Evolutionary conservation across 2,329 filamentous ascomycete genomes (phyloP).

Genomic region (Xylaria sp.): DNA sequence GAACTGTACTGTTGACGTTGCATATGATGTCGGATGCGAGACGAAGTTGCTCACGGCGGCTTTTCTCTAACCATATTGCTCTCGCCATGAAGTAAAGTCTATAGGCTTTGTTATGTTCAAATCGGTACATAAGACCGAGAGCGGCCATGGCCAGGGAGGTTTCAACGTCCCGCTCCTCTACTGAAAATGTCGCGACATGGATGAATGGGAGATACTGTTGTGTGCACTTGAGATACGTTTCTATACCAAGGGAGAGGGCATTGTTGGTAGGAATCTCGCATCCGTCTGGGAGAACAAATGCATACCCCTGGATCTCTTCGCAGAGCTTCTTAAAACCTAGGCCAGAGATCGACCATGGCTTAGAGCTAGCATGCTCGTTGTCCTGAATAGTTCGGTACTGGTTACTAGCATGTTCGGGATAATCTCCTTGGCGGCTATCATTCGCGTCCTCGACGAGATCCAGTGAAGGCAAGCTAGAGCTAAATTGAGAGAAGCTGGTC

Average conservation of each 20-base stretch:
- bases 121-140: constrained; percentile 60
- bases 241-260: constrained; percentile 60
- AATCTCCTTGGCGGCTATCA: neutral
- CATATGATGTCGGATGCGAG: constrained; percentile 44
- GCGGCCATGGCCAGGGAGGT: constrained; percentile 63
- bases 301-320: constrained; percentile 28
- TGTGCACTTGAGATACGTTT: constrained; percentile 62
- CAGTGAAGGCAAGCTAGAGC: constrained; percentile 29
- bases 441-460: constrained; percentile 23
- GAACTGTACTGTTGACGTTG: neutral
- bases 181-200: constrained; percentile 60
- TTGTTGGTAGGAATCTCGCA: constrained; percentile 62
- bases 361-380: constrained; percentile 4
- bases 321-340: constrained; percentile 33
- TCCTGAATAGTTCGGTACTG: neutral
- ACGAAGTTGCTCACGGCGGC: constrained; percentile 61
- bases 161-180: constrained; percentile 58
- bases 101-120: constrained; percentile 62
- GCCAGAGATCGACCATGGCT: constrained; percentile 39
- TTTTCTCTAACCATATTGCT: constrained; percentile 63
- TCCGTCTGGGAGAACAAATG: constrained; percentile 56
- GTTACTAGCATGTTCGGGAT: neutral
- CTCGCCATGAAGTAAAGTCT: constrained; percentile 68
- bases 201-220: constrained; percentile 64
- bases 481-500: constrained; percentile 33